A percentile compares a stretch with the other conserved stretches of the same genome.
These are phyloP conservation scores for Fonsecaea erecta DNA, from an alignment of 2,329 filamentous ascomycete species.

Conservation along the genomic window DNA sequence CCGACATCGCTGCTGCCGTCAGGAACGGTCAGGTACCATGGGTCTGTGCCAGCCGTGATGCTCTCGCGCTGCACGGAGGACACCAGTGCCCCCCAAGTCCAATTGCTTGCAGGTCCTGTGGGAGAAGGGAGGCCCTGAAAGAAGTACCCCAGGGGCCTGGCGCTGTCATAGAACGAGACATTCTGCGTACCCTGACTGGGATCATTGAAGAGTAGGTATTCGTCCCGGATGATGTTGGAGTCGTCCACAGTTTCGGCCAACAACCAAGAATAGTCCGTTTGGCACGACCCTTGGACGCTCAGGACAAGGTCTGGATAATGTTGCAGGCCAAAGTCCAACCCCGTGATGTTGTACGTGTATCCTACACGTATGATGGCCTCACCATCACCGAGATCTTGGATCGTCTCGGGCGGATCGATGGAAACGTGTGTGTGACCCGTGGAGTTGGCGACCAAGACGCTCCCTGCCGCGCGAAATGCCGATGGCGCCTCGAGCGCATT, in stretches of 20 bases:
- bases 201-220: conserved; percentile 14
- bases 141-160: conserved; percentile 12
- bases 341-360: conserved; percentile 13
- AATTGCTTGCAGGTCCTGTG: conserved; percentile 4
- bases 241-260: conserved; percentile 6
- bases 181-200: conserved; percentile 4
- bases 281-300: conserved; percentile 15
- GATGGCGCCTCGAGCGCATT: conserved; percentile 16
- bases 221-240: conserved; percentile 8
- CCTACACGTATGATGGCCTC: conserved; percentile 14
- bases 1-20: neutral
- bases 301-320: conserved; percentile 8
- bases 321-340: conserved; percentile 14
- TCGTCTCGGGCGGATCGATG: conserved; percentile 5
- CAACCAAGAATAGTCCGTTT: conserved; percentile 17
- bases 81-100: conserved; percentile 11
- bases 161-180: conserved; percentile 15
- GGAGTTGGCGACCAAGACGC: conserved; percentile 8
- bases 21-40: conserved; percentile 12
- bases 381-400: conserved; percentile 11
- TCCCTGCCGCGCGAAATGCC: conserved; percentile 12
- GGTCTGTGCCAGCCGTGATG: conserved; percentile 8
- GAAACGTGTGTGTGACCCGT: conserved; percentile 1
- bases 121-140: neutral
- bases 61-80: conserved; percentile 15